Evolutionary conservation across 192 early-diverging fungal genomes (phyloP).

Genomic region (Helicostylum pulchrum): DNA sequence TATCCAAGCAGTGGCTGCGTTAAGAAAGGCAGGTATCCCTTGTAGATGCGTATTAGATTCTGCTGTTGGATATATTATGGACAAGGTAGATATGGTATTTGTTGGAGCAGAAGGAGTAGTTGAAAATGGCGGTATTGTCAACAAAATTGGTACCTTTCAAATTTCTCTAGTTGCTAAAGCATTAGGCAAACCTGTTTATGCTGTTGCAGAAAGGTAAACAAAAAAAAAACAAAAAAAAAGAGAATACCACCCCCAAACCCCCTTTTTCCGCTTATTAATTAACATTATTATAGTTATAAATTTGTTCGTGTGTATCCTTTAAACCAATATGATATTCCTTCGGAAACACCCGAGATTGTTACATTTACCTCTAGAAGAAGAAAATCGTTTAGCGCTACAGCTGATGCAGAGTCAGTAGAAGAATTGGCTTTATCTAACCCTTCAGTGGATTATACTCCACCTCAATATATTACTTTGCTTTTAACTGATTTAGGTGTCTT

Average conservation of each 20-base stretch:
- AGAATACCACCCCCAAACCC: not conserved
- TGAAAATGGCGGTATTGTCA: slow-evolving; percentile 96
- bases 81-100: slow-evolving; percentile 93
- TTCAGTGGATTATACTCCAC: slow-evolving; percentile 90
- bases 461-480: slow-evolving; percentile 83
- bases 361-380: slow-evolving; percentile 34
- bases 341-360: slow-evolving; percentile 64
- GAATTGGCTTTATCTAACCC: slow-evolving; percentile 60
- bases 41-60: slow-evolving; percentile 86
- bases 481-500: slow-evolving; percentile 91
- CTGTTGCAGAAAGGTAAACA: slow-evolving; percentile 85
- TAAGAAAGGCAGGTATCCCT: slow-evolving; percentile 73
- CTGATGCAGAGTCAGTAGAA: slow-evolving; percentile 16
- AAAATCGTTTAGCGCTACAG: slow-evolving; percentile 20
- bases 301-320: slow-evolving; percentile 95
- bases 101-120: slow-evolving; percentile 98
- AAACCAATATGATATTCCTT: slow-evolving; percentile 91
- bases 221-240: not conserved
- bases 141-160: slow-evolving; percentile 96
- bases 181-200: slow-evolving; percentile 92
- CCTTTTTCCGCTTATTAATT: not conserved
- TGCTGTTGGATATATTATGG: slow-evolving; percentile 92
- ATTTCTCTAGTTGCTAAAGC: slow-evolving; percentile 93
- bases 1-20: slow-evolving; percentile 61
- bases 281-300: slow-evolving; percentile 88